Evolutionary conservation across 2,329 filamentous ascomycete species (phyloP), one percentile per base, ranked within the genome.

Genomic region (Rhynchosporium graminicola): DNA sequence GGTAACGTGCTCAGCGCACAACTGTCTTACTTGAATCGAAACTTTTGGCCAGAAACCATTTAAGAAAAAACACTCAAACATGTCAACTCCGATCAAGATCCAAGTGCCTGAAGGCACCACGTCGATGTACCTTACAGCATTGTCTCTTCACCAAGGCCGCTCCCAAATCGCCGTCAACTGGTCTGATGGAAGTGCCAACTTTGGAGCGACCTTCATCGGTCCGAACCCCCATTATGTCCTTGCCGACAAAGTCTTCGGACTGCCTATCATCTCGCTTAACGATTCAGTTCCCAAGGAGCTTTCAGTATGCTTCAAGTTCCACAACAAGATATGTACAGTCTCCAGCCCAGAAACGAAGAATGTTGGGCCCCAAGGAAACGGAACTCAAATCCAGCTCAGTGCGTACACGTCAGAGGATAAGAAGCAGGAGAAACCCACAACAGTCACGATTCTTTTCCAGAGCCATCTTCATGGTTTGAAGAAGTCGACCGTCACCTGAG

Each of bases 181-280:
- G 60, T 58, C 48, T 45, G 51, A 57, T 15, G 60, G 60, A 5
- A 60, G 51, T 31, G 63, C 59, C 12, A 60, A 43, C 2, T 65
- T 65, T 50, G 60, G 63, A 13, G 52, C 60, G 38, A 57, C 46
- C 5, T 62, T 65, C 20, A 43, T 60, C 2, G 60, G 63, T 3
- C 63, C 60, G 29, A 62, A 47, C 29, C 20, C 40, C 15, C 36
- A 43, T 12, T 56, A 59, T 29, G 54, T 65, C 13, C 60, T 62
- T 15, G 38, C 36, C 29, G 63, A 62, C 10, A 63, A 61, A 2
- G 52, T 65, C 2, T 65, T 62, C 26, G 58, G 58, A 6, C 26
- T 26, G 31, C 60, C 60, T 8, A 59, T 62, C 38, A 46, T 62
- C 47, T 40, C 60, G 15, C 33, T 56, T 15, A 57, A 59, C 7